Conservation (phyloP, 495 filamentous ascomycete species). For the Penicillium arizonense region DNA sequence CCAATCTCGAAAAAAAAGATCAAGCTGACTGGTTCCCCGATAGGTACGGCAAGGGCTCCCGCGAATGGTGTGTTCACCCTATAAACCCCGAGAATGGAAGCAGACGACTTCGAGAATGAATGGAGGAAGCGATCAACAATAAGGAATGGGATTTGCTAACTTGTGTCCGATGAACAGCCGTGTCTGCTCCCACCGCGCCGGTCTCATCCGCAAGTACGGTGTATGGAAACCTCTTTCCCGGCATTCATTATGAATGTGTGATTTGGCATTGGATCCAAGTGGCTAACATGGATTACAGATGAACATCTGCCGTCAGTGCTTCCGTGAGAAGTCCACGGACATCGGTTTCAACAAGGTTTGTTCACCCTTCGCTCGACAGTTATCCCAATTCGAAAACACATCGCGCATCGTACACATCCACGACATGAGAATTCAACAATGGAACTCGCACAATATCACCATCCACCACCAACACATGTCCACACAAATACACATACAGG, state of each 20-base stretch:
- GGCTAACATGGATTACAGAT: conserved; percentile 47
- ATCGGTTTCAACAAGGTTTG: conserved; percentile 96
- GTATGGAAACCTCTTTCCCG: conserved; percentile 53
- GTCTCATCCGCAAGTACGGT: conserved; percentile 98
- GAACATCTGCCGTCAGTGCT: conserved; percentile 99
- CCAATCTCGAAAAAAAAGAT: conserved; percentile 4
- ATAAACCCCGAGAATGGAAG: conserved; percentile 10
- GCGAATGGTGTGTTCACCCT: conserved; percentile 66
- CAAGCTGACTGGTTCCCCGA: conserved; percentile 16
- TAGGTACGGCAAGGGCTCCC: conserved; percentile 82
- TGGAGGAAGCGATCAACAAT: not conserved
- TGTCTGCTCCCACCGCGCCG: conserved; percentile 91
- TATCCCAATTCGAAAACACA: not conserved
- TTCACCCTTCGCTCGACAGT: conserved; percentile 10
- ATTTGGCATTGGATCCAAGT: not conserved
- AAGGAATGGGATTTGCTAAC: conserved; percentile 24
- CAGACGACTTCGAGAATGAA: conserved; percentile 12
- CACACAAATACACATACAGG: not conserved
- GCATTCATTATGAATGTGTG: not conserved
- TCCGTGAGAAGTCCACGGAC: conserved; percentile 92
- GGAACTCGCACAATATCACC: not conserved
- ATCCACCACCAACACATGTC: not conserved
- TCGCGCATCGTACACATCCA: not conserved
- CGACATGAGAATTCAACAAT: not conserved
- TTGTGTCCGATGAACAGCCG: conserved; percentile 58